Evolutionary conservation across 768 basidiomycete genomes (phyloP), one percentile per base, ranked within the genome.

Genomic region (Lactifluus volemus): DNA sequence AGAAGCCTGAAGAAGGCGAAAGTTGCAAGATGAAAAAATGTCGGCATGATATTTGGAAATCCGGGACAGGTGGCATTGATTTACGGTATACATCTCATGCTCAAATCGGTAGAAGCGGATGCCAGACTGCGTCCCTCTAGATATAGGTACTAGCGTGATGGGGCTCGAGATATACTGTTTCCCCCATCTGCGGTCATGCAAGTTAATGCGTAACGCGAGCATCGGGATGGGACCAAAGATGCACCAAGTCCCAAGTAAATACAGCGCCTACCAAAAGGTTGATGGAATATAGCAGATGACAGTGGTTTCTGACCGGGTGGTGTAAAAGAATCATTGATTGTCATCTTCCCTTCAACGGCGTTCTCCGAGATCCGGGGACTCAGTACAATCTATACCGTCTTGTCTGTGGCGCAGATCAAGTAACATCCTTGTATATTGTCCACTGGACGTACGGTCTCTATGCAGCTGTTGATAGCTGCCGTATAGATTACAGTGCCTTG

Each of bases 41-140:
- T 63, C 51, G 61, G 61, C 61, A 63, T 58, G 52, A 49, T 58
- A 63, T 58, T 63, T 63, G 56, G 61, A 63, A 58, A 63, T 63
- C 61, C 36, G 45, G n/a, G 47, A 54, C 61, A 63, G 61, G 56
- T 63, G 56, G 56, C 56, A 63, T 29, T 42, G 32, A 4, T 38
- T 63, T 63, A 63, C 61, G 61, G 52, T 63, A 62, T 55, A 19
- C 34, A 47, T 53, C 21, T 44, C 36, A 42, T 42, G 59, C 45
- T 41, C 29, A 17, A 34, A 34, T 49, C 45, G 17, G 61, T 10
- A 42, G 49, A 32, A 47, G n/a, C 7, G 19, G 34, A 19, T n/a
- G 42, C 39, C 51, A 32, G 29, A 47, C 6, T 38, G 45, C 12
- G 21, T 49, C 17, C 55, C 2, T 39, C 38, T 36, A 30, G 30